Percentiles rank a stretch among this genome's conserved stretches.
Conservation (phyloP, 495 filamentous ascomycete genomes). For the Penicillium waksmanii region DNA sequence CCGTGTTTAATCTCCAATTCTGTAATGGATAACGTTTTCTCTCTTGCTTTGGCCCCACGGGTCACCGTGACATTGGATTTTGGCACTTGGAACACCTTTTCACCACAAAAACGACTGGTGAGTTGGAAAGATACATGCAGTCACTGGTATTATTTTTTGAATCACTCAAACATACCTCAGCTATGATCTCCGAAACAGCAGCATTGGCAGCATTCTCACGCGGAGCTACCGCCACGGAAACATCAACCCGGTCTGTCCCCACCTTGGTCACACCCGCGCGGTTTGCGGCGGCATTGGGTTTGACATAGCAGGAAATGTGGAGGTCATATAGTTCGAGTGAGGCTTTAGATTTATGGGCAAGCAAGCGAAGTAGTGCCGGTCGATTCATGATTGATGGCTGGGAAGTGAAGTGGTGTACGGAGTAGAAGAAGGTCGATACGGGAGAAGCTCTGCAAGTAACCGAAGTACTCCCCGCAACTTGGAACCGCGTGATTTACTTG, state of each 20-base stretch:
- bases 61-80: conserved; percentile 67
- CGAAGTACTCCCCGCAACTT: no score
- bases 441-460: not conserved
- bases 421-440: not conserved
- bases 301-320: conserved; percentile 62
- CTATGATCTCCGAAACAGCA: conserved; percentile 65
- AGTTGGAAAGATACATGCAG: not conserved
- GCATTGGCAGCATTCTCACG: conserved; percentile 69
- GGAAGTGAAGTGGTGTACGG: not conserved
- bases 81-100: conserved; percentile 58
- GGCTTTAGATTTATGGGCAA: conserved; percentile 15
- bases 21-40: conserved; percentile 58
- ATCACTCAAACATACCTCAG: conserved; percentile 50
- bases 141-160: not conserved
- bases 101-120: conserved; percentile 8
- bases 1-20: conserved; percentile 32
- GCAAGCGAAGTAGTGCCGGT: conserved; percentile 29
- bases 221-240: conserved; percentile 65
- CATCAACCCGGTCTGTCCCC: conserved; percentile 56
- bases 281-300: conserved; percentile 63
- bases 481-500: no score
- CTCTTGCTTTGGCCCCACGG: conserved; percentile 62
- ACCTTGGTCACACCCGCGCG: conserved; percentile 61
- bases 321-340: conserved; percentile 32
- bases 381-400: conserved; percentile 9